Base-by-base conservation (phyloP, 2,329 filamentous ascomycete genomes). In the Hypoxylon sp. region DNA sequence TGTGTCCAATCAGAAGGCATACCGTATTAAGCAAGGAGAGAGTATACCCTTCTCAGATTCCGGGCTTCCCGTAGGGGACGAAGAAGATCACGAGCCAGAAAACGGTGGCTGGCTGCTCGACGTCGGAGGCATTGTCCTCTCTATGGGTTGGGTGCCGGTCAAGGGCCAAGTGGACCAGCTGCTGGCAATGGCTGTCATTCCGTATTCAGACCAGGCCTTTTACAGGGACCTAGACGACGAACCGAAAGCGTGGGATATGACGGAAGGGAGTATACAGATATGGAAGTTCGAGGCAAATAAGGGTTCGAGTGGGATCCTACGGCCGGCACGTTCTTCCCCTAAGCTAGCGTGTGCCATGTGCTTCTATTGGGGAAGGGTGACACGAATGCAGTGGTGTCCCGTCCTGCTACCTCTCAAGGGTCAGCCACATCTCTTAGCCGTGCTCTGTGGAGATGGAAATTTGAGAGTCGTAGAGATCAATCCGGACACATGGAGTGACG, bases 311-410 rank as follows among this genome's bases (percentile, higher is more conserved):
- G 75, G 70, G 7, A 71, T 74, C 46, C 64, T 68, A 47, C 71
- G 68, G 31, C 77, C 75, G 26, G 74, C 73, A n/a, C 64, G 59
- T 26, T 60, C 66, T 5, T 62, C 66, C 3, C 79, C 82, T 0
- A 72, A 64, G n/a, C 70, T 82, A 3, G 69, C 72, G 0, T 74
- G 74, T 41, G 79, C 78, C 2, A 62, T 82, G 20, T 83, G 81
- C 58, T 77, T 83, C 13, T 75, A 80, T 33, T 81, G 77, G 72
- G 83, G 83, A 2, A 76, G 82, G 35, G 78, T 77, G 1, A 77
- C 74, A 54, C 77, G 80, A 26, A 70, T 86, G 24, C 77, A 77
- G 58, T 87, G 83, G 82, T 84, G 81, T 52, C 82, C 83, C 0
- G 71, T 80, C 0, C 69, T 73, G 3, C 67, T 76, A 17, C 64